Evolutionary conservation across 176 grass and related monocot species (phyloP).

Genomic region (Thalia dealbata): DNA sequence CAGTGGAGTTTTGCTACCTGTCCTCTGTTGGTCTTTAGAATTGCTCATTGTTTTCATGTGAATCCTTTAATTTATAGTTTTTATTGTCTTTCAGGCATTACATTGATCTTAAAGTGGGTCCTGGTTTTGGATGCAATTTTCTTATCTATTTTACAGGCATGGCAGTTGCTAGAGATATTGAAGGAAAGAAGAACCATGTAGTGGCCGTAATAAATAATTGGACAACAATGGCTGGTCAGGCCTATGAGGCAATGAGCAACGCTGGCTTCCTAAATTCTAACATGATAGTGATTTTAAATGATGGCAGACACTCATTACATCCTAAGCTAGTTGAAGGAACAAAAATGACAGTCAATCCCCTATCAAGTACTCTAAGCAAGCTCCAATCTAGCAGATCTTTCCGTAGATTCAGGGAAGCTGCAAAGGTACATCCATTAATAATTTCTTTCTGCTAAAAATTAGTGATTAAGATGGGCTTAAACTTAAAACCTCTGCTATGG

Average conservation of each 20-base stretch:
- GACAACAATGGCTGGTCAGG: conserved; percentile 74
- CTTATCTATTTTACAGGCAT: conserved; percentile 38
- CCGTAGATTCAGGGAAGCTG: conserved; percentile 64
- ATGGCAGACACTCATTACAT: conserved; percentile 43
- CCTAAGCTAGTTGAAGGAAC: conserved; percentile 31
- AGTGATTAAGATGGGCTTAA: no score
- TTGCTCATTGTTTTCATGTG: neutral
- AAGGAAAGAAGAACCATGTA: conserved; percentile 55
- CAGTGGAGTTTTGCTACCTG: no score
- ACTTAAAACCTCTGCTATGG: no score
- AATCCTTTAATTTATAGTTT: neutral
- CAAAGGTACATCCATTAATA: conserved; percentile 35
- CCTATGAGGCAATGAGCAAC: conserved; percentile 71
- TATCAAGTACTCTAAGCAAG: conserved; percentile 66
- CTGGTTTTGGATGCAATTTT: neutral
- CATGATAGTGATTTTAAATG: conserved; percentile 82
- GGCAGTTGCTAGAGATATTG: conserved; percentile 64
- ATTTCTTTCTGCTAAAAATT: no score
- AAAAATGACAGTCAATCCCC: conserved; percentile 50
- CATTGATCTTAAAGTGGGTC: neutral
- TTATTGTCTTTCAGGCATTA: neutral
- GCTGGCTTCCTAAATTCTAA: conserved; percentile 71
- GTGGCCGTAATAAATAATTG: conserved; percentile 69
- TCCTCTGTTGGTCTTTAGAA: no score
- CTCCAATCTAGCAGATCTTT: conserved; percentile 72